Base-by-base conservation (phyloP, 345 rosid genomes). In the Litchi chinensis region DNA sequence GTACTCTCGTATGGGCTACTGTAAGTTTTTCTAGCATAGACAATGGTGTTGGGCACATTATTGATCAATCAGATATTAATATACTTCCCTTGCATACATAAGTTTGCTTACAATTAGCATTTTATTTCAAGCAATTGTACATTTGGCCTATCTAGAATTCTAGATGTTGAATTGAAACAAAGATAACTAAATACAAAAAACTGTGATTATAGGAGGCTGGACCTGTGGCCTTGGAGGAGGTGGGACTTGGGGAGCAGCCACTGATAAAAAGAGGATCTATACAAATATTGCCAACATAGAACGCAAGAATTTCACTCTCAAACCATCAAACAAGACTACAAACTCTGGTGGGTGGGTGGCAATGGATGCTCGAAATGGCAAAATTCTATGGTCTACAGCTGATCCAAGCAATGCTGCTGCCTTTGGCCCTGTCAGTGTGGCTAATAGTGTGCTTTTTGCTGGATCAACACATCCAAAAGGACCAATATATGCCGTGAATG, bases 1-100 rank as follows among this genome's bases (percentile, higher is more conserved):
- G 90, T 10, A 67, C 18, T 40, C 78, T 87, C 10, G 70, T 87
- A 3, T 84, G 92, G 92, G 83, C 60, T 10, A 86, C 73, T n/a
- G 90, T 86, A 74, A 77, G 84, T 72, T 52, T 52, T 52, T 52
- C 2, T 0, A 52, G 2, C n/a, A 52, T 16, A 32, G 59, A 26
- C 28, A 26, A 26, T 0, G 28, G 28, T 26, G 28, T 26, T 26
- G 1, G 28, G 28, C 28, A 26, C 28, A 26, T 26, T 26, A 26
- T 26, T 26, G 28, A 26, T 26, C 28, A 26, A 26, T 1, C 28
- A 26, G 28, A 26, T 26, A 26, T 26, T 26, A 26, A 26, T 26
- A 26, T 26, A 1, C 28, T 26, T 26, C 28, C 28, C 28, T 26
- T 26, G 28, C 28, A 26, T 26, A 26, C 28, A 26, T 1, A 26